Base-by-base conservation (phyloP, 495 filamentous ascomycete species). In the Neurospora pannonica region DNA sequence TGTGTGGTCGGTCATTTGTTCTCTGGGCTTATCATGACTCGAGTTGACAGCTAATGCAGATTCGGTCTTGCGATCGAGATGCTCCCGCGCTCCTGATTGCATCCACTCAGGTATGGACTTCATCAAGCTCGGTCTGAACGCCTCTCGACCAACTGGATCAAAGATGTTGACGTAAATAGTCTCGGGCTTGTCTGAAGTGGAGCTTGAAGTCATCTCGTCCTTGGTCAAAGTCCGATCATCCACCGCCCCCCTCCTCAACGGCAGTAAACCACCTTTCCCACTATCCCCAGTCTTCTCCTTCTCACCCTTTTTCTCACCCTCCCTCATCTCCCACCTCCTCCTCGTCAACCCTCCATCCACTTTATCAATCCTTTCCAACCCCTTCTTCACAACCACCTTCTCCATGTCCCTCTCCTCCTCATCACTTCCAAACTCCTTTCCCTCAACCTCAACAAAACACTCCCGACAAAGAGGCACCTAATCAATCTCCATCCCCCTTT, bases 21-120 rank as follows among this genome's bases (percentile, higher is more conserved):
- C 54, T 67, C 54, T 9, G 54, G 28, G 28, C 24, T 9, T 36
- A 19, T 31, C 28, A 67, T 67, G 7, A 34, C 15, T 4, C 7
- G 28, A 67, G 28, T 67, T 36, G 54, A 67, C 21, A 60, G 21
- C 21, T 60, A 7, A 24, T 7, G 21, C 1, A 67, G 54, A 19
- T 17, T 1, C 15, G 28, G 28, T 34, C 28, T 34, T 19, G 13
- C 15, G 28, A 31, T 67, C 54, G 7, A 67, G 3, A 31, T 19
- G 6, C 6, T 36, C 54, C 6, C 54, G 54, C 15, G 28, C 31
- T 67, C 54, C 54, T 69, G 82, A 75, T 39, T 75, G 78, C 83
- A 87, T 86, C 83, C 83, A 86, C 31, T 74, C 75, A 8, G 85
- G 84, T n/a, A 86, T 81, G 9, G 83, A 81, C 72, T 86, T 87